Conservation (phyloP, 2,329 filamentous ascomycete genomes). For the Hypoxylon rubiginosum region DNA sequence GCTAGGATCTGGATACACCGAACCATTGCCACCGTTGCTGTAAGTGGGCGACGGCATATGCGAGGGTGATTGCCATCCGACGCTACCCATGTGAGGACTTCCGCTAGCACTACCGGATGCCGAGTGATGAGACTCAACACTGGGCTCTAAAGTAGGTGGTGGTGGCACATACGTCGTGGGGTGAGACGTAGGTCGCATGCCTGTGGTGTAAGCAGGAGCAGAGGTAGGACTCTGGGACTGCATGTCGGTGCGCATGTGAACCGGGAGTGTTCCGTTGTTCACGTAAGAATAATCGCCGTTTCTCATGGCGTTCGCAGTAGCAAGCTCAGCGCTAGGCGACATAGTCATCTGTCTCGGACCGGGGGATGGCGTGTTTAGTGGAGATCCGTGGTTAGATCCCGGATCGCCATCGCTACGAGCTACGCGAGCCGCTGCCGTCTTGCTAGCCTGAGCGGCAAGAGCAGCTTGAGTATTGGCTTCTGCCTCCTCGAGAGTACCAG, state of each 20-base stretch:
- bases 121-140: slow-evolving; percentile 79
- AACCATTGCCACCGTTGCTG: slow-evolving; percentile 69
- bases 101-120: slow-evolving; percentile 78
- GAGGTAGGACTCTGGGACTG: slow-evolving; percentile 76
- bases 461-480: slow-evolving; percentile 73
- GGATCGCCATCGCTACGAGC: slow-evolving; percentile 76
- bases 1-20: slow-evolving; percentile 82
- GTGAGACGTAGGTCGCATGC: slow-evolving; percentile 83
- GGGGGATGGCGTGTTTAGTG: slow-evolving; percentile 84
- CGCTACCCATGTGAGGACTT: slow-evolving; percentile 85
- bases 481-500: slow-evolving; percentile 92
- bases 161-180: slow-evolving; percentile 86
- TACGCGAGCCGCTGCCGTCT: slow-evolving; percentile 73
- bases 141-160: slow-evolving; percentile 87
- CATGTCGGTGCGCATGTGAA: slow-evolving; percentile 83
- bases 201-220: slow-evolving; percentile 72
- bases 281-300: slow-evolving; percentile 83
- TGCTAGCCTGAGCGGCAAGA: slow-evolving; percentile 28
- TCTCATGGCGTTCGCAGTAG: slow-evolving; percentile 76
- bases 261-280: slow-evolving; percentile 82
- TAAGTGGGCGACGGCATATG: slow-evolving; percentile 81
- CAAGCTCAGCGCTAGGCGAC: slow-evolving; percentile 82
- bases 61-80: slow-evolving; percentile 89
- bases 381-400: slow-evolving; percentile 79
- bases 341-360: slow-evolving; percentile 83